phyloP scores from a whole-genome alignment of 106 monocot genomes.

The Apostasia shenzhenica region DNA sequence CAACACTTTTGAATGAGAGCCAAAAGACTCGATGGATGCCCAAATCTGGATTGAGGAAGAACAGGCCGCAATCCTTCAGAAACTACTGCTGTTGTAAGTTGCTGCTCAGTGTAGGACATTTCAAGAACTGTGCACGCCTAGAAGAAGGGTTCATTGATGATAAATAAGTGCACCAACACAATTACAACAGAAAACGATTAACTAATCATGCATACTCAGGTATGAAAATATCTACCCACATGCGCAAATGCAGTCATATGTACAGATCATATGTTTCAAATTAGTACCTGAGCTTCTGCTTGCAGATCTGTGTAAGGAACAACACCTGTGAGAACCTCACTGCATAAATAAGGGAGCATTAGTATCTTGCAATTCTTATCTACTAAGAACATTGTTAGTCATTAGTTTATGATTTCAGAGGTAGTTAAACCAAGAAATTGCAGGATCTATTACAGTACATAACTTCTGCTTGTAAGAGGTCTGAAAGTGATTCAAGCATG shows the following conservation, averaged over 20 bases:
- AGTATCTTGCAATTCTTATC: not conserved
- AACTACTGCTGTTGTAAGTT: conserved; percentile 78
- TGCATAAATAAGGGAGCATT: conserved; percentile 25
- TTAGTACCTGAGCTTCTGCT: conserved; percentile 85
- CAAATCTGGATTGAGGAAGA: conserved; percentile 34
- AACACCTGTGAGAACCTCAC: conserved; percentile 96
- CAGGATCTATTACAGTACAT: not conserved
- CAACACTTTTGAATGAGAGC: conserved; percentile 72
- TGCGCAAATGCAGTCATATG: too few species aligned
- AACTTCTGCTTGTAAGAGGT: too few species aligned
- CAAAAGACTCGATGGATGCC: conserved; percentile 40
- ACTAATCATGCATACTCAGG: not conserved
- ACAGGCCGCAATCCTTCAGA: conserved; percentile 74
- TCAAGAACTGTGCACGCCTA: conserved; percentile 99
- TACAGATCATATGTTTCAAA: not conserved
- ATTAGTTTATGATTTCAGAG: not conserved
- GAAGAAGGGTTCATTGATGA: conserved; percentile 4
- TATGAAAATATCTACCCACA: not conserved
- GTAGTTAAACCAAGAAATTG: not conserved
- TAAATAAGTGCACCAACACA: not conserved
- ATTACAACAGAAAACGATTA: not conserved
- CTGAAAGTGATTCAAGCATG: too few species aligned
- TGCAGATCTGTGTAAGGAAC: conserved; percentile 95
- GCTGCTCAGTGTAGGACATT: conserved; percentile 96
- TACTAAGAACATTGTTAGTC: too few species aligned